phyloP scores from a whole-genome alignment of 441 rosid species.

The Brassica balearica region DNA sequence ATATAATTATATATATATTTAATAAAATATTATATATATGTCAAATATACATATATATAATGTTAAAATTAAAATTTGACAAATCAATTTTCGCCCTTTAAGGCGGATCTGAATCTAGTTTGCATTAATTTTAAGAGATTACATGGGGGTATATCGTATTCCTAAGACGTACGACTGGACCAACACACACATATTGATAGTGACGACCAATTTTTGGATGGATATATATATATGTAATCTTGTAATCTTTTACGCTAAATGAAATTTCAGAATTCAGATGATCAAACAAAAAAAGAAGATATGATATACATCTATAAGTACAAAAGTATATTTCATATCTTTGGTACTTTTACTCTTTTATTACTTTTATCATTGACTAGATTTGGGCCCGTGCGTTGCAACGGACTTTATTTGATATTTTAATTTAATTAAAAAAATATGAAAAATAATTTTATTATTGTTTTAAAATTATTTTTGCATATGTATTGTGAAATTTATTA shows the following conservation, averaged over 20 bases:
- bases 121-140: background rate
- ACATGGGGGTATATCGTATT: background rate
- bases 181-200: background rate
- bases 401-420: too few relatives aligned
- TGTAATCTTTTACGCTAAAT: background rate
- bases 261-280: background rate
- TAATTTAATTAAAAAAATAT: too few relatives aligned
- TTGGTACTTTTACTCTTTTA: background rate
- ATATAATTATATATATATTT: too few relatives aligned
- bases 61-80: too few relatives aligned
- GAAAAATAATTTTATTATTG: too few relatives aligned
- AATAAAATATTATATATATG: too few relatives aligned
- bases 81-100: too few relatives aligned
- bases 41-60: too few relatives aligned
- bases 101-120: too few relatives aligned
- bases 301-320: background rate
- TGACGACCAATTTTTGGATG: background rate
- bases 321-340: background rate
- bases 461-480: too few relatives aligned
- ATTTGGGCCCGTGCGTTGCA: too few relatives aligned
- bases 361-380: background rate
- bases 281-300: background rate
- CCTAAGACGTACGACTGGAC: background rate
- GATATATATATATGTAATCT: background rate
- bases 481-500: too few relatives aligned